Evolutionary conservation across 495 filamentous ascomycete genomes (phyloP).

Genomic region (Umbilicaria muhlenbergii): DNA sequence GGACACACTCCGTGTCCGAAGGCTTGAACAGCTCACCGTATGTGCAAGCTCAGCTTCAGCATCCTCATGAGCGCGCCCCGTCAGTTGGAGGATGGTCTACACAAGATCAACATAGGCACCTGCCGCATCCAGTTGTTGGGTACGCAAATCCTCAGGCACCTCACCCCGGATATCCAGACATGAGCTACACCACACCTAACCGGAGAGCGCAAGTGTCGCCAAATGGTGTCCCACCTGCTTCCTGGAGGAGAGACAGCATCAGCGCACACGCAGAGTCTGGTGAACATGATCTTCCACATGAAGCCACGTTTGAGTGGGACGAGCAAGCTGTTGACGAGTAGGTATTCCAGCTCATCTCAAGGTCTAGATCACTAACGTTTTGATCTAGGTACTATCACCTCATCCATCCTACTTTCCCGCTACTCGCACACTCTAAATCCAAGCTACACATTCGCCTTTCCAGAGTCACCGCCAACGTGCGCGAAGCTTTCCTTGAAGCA

Average conservation of each 20-base stretch:
- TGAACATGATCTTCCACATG: slow-evolving; percentile 22
- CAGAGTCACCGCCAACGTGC: slow-evolving; percentile 40
- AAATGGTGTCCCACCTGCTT: neutral
- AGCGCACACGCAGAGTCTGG: slow-evolving; percentile 1
- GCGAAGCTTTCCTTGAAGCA: slow-evolving; percentile 58
- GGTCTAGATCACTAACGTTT: neutral
- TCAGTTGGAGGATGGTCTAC: slow-evolving; percentile 23
- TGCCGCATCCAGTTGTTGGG: slow-evolving; percentile 2
- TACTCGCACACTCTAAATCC: slow-evolving; percentile 52
- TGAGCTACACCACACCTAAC: slow-evolving; percentile 1
- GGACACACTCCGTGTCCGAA: slow-evolving; percentile 41
- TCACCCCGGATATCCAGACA: neutral
- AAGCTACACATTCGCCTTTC: slow-evolving; percentile 44
- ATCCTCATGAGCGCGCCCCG: slow-evolving; percentile 19
- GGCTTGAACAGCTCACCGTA: slow-evolving; percentile 31
- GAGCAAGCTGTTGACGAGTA: slow-evolving; percentile 29
- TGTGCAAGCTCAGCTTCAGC: slow-evolving; percentile 28
- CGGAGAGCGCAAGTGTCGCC: slow-evolving; percentile 4
- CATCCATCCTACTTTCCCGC: slow-evolving; percentile 59
- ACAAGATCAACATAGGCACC: slow-evolving; percentile 22
- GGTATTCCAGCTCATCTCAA: slow-evolving; percentile 15
- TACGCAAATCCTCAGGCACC: neutral
- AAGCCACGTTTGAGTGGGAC: slow-evolving; percentile 25
- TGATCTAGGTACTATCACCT: slow-evolving; percentile 45
- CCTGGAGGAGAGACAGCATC: slow-evolving; percentile 1